phyloP scores from a whole-genome alignment of 495 filamentous ascomycete genomes.

The Xylaria curta region DNA sequence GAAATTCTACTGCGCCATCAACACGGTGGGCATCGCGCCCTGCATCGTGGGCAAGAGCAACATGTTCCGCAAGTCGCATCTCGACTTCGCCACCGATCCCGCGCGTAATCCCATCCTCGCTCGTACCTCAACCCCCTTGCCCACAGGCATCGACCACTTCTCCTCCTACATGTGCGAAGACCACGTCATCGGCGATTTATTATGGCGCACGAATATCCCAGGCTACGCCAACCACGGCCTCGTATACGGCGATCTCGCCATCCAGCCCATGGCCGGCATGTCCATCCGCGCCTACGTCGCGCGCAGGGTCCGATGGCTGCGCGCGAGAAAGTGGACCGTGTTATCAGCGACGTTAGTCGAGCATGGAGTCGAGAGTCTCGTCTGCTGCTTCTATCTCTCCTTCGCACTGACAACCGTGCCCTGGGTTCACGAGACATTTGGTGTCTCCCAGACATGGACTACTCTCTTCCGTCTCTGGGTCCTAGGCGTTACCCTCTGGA shows the following conservation, averaged over 20 bases:
- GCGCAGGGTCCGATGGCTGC: constrained; percentile 86
- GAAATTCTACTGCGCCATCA: constrained; percentile 98
- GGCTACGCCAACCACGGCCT: constrained; percentile 81
- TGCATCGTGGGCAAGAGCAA: constrained; percentile 97
- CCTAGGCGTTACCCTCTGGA: constrained; percentile 72
- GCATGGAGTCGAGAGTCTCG: constrained; percentile 86
- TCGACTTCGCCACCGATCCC: constrained; percentile 75
- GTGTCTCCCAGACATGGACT: constrained; percentile 70
- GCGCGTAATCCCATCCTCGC: constrained; percentile 52
- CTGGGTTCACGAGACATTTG: constrained; percentile 59
- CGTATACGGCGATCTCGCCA: constrained; percentile 81
- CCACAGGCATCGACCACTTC: constrained; percentile 86
- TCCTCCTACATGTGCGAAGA: constrained; percentile 97
- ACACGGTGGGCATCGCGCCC: constrained; percentile 86
- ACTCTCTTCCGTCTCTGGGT: constrained; percentile 71
- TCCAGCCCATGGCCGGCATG: constrained; percentile 88
- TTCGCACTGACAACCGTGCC: constrained; percentile 79
- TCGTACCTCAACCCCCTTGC: constrained; percentile 51
- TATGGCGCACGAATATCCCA: constrained; percentile 71
- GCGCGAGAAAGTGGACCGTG: constrained; percentile 94
- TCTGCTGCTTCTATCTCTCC: constrained; percentile 80
- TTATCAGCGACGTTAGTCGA: constrained; percentile 89
- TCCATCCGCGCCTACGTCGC: constrained; percentile 79
- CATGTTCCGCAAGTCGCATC: constrained; percentile 94
- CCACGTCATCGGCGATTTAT: constrained; percentile 89